A percentile compares a stretch with the other conserved stretches of the same genome.
Conservation (phyloP, 208 protist genomes). For the Crithidia acanthocephali region DNA sequence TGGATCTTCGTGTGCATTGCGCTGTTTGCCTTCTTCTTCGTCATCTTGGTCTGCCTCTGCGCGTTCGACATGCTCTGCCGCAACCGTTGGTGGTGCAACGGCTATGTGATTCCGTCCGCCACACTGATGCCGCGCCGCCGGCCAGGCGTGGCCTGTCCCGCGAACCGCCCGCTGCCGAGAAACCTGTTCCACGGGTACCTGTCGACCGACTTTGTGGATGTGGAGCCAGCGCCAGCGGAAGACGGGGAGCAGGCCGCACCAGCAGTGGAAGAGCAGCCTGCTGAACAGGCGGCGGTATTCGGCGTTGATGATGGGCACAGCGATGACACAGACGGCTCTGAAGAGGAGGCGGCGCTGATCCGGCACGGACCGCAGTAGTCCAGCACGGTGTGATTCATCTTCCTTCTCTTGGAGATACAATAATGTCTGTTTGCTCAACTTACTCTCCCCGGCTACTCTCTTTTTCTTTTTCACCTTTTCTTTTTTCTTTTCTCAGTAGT, state of each 20-base stretch:
- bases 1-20: slow-evolving; percentile 63
- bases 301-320: too few species aligned
- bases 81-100: slow-evolving; percentile 68
- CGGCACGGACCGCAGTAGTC: too few species aligned
- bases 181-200: slow-evolving; percentile 68
- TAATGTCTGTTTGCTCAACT: too few species aligned
- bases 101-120: slow-evolving; percentile 43
- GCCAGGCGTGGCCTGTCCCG: slow-evolving; percentile 38
- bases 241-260: neutral
- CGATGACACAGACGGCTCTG: too few species aligned
- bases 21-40: slow-evolving; percentile 29
- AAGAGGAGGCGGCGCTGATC: too few species aligned
- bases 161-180: slow-evolving; percentile 42
- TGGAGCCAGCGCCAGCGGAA: neutral
- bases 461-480: too few species aligned
- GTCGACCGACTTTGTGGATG: slow-evolving; percentile 53
- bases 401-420: too few species aligned
- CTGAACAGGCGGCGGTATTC: neutral
- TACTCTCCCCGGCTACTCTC: too few species aligned
- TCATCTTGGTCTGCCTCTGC: slow-evolving; percentile 15
- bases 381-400: too few species aligned
- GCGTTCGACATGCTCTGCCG: slow-evolving; percentile 48
- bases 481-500: too few species aligned
- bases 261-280: neutral
- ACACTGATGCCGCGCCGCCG: slow-evolving; percentile 50